Percentiles rank a stretch among this genome's conserved stretches.
phyloP scores from a whole-genome alignment of 495 filamentous ascomycete genomes.

The Astrocystis sublimbata region DNA sequence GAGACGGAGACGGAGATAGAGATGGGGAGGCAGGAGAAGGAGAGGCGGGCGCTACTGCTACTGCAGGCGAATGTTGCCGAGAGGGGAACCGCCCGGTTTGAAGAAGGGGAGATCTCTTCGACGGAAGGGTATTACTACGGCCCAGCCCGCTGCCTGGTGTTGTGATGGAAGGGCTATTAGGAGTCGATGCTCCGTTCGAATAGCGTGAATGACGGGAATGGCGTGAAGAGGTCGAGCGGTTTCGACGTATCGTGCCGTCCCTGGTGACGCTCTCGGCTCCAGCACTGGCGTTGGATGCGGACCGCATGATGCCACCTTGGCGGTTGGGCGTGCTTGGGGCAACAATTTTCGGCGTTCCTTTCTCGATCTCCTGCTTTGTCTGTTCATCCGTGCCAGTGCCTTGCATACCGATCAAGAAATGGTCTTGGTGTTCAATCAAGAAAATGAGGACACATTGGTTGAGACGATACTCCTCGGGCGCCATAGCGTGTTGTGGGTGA shows the following conservation, averaged over 20 bases:
- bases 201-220: conserved; percentile 59
- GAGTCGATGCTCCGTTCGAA: conserved; percentile 69
- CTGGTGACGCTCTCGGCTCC: conserved; percentile 83
- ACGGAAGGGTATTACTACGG: conserved; percentile 94
- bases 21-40: conserved; percentile 29
- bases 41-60: conserved; percentile 27
- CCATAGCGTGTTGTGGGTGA: conserved; percentile 93
- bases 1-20: conserved; percentile 34
- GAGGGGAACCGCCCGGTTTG: conserved; percentile 56
- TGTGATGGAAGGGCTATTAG: conserved; percentile 62
- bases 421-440: conserved; percentile 93
- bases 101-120: conserved; percentile 79
- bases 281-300: conserved; percentile 82
- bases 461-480: conserved; percentile 85
- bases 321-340: conserved; percentile 56
- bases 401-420: conserved; percentile 91
- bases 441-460: conserved; percentile 98
- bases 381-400: conserved; percentile 86
- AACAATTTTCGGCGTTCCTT: conserved; percentile 58
- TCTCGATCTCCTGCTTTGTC: conserved; percentile 81
- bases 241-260: conserved; percentile 74
- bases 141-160: conserved; percentile 66
- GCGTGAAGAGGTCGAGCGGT: conserved; percentile 70
- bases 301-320: conserved; percentile 62
- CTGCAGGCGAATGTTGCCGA: conserved; percentile 38